Evolutionary conservation across 2,329 filamentous ascomycete genomes (phyloP).

Genomic region (Nemania abortiva): DNA sequence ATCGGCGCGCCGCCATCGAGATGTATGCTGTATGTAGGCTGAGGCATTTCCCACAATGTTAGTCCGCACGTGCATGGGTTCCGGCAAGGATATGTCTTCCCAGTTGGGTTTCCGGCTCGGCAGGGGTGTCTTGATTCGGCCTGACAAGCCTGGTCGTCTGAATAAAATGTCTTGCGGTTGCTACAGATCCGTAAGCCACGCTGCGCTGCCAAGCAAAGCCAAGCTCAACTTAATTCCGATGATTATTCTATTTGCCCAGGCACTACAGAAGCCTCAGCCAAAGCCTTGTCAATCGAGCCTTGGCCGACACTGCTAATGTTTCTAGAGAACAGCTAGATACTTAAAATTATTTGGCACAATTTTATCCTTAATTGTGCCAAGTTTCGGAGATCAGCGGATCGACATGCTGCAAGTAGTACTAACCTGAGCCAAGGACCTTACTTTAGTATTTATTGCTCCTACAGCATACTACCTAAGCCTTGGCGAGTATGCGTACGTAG

Average conservation of each 20-base stretch:
- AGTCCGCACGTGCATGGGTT: conserved; percentile 28
- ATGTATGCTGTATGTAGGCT: too few species aligned
- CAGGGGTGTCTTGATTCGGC: conserved; percentile 29
- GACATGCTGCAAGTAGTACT: not conserved
- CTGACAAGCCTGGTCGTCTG: conserved; percentile 5
- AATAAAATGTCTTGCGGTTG: conserved; percentile 7
- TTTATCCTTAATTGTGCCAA: not conserved
- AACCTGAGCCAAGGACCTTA: not conserved
- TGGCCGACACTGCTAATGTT: not conserved
- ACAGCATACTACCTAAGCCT: not conserved
- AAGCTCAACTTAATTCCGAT: conserved; percentile 15
- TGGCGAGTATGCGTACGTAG: not conserved
- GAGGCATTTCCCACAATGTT: conserved; percentile 34
- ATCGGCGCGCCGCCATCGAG: conserved; percentile 30
- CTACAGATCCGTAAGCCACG: conserved; percentile 14
- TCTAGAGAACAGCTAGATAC: not conserved
- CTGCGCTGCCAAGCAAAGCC: conserved; percentile 16
- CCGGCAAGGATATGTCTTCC: conserved; percentile 20
- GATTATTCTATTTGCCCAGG: not conserved
- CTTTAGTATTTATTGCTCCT: not conserved
- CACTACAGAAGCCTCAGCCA: not conserved
- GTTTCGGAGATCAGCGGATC: conserved; percentile 1
- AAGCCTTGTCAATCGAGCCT: conserved; percentile 4
- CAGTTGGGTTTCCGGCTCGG: conserved; percentile 28
- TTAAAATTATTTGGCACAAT: not conserved